Evolutionary conservation across 148 eudicot species (phyloP).

Genomic region (Camellia lanceoleosa): DNA sequence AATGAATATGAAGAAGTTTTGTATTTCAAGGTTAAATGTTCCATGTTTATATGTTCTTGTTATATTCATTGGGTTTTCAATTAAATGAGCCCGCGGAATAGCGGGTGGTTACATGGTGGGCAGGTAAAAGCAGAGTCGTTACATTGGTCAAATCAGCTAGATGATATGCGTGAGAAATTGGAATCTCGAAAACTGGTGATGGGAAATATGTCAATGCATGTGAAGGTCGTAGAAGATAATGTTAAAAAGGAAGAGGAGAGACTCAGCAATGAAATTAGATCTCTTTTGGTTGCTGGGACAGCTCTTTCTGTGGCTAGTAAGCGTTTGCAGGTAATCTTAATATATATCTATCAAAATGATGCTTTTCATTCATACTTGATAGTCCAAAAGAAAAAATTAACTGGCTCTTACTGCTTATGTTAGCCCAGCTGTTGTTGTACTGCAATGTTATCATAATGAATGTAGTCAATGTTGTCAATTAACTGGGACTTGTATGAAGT

Average conservation of each 20-base stretch:
- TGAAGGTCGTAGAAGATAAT: constrained; percentile 74
- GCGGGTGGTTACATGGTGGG: constrained; percentile 30
- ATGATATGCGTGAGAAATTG: constrained; percentile 81
- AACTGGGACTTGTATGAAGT: no score
- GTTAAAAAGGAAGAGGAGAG: constrained; percentile 77
- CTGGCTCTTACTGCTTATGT: no score
- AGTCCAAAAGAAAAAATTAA: no score
- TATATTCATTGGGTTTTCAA: constrained; percentile 27
- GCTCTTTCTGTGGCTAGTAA: constrained; percentile 69
- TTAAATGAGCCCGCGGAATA: constrained; percentile 27
- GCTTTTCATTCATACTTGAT: not conserved
- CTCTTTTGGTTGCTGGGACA: constrained; percentile 74
- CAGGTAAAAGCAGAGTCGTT: constrained; percentile 81
- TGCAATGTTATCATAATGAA: no score
- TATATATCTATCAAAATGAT: not conserved
- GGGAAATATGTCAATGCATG: constrained; percentile 75
- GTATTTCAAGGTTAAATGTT: not conserved
- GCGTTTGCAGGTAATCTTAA: constrained; percentile 57
- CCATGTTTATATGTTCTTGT: not conserved
- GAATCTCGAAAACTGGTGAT: constrained; percentile 63
- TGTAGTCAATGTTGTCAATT: no score
- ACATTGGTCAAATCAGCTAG: constrained; percentile 65
- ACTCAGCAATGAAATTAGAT: constrained; percentile 68
- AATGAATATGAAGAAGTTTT: not conserved
- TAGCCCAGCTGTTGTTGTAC: no score